Evolutionary conservation across 768 basidiomycete species (phyloP).

Genomic region (Mycena leptocephala): DNA sequence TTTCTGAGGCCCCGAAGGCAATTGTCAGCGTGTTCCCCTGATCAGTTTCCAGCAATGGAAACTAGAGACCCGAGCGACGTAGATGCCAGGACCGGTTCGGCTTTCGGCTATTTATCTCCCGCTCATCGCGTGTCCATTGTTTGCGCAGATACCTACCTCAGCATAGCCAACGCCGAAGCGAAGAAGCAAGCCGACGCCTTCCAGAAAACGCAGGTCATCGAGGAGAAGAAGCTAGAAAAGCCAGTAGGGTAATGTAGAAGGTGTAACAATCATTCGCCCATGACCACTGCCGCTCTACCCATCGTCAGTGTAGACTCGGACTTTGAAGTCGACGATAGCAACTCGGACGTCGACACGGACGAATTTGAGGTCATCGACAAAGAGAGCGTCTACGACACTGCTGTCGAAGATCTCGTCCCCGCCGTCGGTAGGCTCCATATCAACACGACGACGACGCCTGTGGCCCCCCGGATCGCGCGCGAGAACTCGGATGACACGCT

Average conservation of each 20-base stretch:
- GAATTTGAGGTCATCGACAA: constrained; percentile 21
- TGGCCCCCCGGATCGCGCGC: not conserved
- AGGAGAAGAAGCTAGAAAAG: constrained; percentile 12
- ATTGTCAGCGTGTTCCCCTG: no score
- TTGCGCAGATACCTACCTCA: constrained; percentile 74
- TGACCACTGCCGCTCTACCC: no score
- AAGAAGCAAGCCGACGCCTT: not conserved
- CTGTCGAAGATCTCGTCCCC: constrained; percentile 19
- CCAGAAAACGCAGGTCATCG: no score
- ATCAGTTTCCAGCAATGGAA: no score
- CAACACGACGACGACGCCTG: not conserved
- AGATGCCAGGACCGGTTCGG: no score
- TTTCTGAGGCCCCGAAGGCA: no score
- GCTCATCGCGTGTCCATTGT: not conserved
- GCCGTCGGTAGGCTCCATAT: not conserved
- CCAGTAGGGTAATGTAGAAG: not conserved
- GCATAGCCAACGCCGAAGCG: constrained; percentile 63
- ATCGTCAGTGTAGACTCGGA: not conserved
- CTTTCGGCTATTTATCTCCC: not conserved
- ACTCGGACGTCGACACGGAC: constrained; percentile 6
- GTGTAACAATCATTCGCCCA: no score
- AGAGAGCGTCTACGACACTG: constrained; percentile 26
- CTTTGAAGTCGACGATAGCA: not conserved
- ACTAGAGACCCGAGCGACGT: no score
- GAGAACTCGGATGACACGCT: constrained; percentile 27